phyloP scores from a whole-genome alignment of 257 asterid genomes.

The Nicotiana tomentosiformis region DNA sequence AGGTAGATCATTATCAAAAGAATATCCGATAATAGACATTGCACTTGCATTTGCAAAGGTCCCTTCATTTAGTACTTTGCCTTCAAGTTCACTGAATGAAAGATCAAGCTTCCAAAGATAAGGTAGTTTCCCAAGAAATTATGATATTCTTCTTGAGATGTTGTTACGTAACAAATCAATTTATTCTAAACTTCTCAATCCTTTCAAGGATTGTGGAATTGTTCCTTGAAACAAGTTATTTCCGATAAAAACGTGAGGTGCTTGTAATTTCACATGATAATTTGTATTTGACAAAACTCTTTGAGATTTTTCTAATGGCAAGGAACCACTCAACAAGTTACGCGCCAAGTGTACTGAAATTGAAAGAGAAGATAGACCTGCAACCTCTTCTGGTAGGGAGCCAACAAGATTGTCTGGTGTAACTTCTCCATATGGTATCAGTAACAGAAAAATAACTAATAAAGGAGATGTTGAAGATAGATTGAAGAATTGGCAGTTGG shows the following conservation, averaged over 20 bases:
- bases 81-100: conserved; percentile 27
- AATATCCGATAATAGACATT: not conserved
- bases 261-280: conserved; percentile 12
- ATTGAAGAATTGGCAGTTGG: not conserved
- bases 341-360: too few species aligned
- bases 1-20: not conserved
- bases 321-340: not conserved
- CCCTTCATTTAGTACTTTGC: conserved; percentile 30
- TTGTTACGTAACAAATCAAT: conserved; percentile 15
- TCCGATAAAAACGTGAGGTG: not conserved
- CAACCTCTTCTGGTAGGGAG: too few species aligned
- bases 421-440: too few species aligned
- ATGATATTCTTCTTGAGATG: conserved; percentile 13
- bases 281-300: conserved; percentile 10
- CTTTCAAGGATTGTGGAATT: conserved; percentile 9
- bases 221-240: conserved; percentile 12
- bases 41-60: conserved; percentile 24
- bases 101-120: conserved; percentile 29
- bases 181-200: not conserved
- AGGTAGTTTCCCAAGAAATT: not conserved
- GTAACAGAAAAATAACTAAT: too few species aligned
- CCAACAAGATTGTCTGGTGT: too few species aligned
- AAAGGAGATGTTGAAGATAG: too few species aligned
- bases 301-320: conserved; percentile 1
- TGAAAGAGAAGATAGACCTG: too few species aligned